Percentiles rank a stretch among this genome's conserved stretches.
phyloP scores from a whole-genome alignment of 2,329 filamentous ascomycete genomes.

The Trichophyton equinum region DNA sequence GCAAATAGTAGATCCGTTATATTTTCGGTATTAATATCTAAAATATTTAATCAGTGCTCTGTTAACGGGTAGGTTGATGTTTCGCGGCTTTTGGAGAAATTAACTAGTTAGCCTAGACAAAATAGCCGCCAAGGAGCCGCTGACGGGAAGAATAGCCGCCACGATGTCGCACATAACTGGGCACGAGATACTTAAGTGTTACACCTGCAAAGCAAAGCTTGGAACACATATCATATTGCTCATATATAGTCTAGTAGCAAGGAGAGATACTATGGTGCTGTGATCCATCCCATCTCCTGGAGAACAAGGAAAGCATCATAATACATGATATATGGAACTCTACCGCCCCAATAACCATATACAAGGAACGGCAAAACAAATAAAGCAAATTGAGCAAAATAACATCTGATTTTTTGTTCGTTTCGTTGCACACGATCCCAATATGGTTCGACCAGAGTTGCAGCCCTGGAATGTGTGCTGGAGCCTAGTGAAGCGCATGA shows the following conservation, averaged over 20 bases:
- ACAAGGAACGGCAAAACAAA: neutral
- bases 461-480: neutral
- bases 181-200: too few species aligned
- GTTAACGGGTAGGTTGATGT: too few species aligned
- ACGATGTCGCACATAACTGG: too few species aligned
- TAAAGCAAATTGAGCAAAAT: neutral
- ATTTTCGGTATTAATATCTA: too few species aligned
- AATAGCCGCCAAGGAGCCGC: too few species aligned
- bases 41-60: too few species aligned
- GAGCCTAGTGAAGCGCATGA: neutral
- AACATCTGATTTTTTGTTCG: neutral
- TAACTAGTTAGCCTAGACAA: too few species aligned
- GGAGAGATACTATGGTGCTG: neutral
- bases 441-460: neutral
- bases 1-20: too few species aligned
- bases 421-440: neutral
- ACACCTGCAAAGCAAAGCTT: neutral
- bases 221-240: neutral
- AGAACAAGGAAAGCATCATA: conserved; percentile 3
- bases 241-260: neutral
- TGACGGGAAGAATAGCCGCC: too few species aligned
- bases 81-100: too few species aligned
- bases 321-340: neutral
- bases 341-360: neutral
- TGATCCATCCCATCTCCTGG: conserved; percentile 1